Percentiles rank a stretch among this genome's conserved stretches.
Conservation (phyloP, 2,329 filamentous ascomycete genomes). For the Fusarium veterinarium region DNA sequence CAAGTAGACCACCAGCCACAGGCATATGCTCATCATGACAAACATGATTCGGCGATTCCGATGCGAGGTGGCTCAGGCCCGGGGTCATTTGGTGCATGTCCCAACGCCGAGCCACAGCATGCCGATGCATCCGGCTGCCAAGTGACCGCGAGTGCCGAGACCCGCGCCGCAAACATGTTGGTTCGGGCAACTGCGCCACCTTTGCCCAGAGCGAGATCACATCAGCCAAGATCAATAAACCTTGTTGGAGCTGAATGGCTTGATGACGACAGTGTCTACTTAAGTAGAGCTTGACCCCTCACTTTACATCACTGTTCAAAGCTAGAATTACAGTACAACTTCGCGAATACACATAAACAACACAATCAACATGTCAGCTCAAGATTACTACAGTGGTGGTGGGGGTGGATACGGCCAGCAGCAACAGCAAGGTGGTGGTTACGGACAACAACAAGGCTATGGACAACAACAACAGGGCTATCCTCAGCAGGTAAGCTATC, state of each 20-base stretch:
- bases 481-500: constrained; percentile 27
- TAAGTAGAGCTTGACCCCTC: constrained; percentile 28
- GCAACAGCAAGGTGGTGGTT: constrained; percentile 13
- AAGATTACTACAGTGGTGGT: constrained; percentile 40
- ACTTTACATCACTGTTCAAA: neutral
- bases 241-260: constrained; percentile 13
- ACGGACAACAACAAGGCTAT: constrained; percentile 19
- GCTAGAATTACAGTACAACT: neutral
- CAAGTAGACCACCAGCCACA: constrained; percentile 33
- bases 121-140: constrained; percentile 39
- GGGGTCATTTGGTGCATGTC: neutral
- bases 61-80: constrained; percentile 2
- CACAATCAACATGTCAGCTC: constrained; percentile 35
- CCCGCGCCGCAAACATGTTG: constrained; percentile 7
- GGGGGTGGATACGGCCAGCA: constrained; percentile 19
- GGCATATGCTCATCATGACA: neutral
- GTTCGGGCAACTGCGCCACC: constrained; percentile 26
- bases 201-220: constrained; percentile 27
- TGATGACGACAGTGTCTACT: constrained; percentile 24
- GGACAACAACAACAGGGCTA: constrained; percentile 37
- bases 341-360: neutral
- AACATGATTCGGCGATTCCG: constrained; percentile 19
- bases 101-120: constrained; percentile 24
- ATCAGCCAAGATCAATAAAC: constrained; percentile 30
- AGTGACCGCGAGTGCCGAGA: constrained; percentile 29